A percentile compares a stretch with the other conserved stretches of the same genome.
Conservation (phyloP, 306 rosid species). For the barrel medic (Medicago truncatula) region MtrunA17r5.0-ANR NC_053049.1:2735001-2735500, state of each 20-base stretch:
- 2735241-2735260: neutral
- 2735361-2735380: too few species aligned
- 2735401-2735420: neutral
- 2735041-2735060: slow-evolving; percentile 97
- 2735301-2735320: neutral
- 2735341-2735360: too few species aligned
- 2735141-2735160: slow-evolving; percentile 15
- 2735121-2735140: slow-evolving; percentile 25
- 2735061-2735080: slow-evolving; percentile 94
- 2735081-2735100: slow-evolving; percentile 99
- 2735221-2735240: neutral
- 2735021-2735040: slow-evolving; percentile 85
- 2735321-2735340: too few species aligned
- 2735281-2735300: slow-evolving; percentile 4
- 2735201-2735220: neutral
- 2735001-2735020: slow-evolving; percentile 15
- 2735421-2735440: neutral
- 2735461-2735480: neutral
- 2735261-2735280: slow-evolving; percentile 24
- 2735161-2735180: neutral
- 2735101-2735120: slow-evolving; percentile 98
- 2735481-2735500: neutral
- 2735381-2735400: neutral
- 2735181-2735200: slow-evolving; percentile 4
- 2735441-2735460: too few species aligned